Evolutionary conservation across 1,139 yeast genomes (phyloP).

Genomic region (Debaryomyces singareniensis): DNA sequence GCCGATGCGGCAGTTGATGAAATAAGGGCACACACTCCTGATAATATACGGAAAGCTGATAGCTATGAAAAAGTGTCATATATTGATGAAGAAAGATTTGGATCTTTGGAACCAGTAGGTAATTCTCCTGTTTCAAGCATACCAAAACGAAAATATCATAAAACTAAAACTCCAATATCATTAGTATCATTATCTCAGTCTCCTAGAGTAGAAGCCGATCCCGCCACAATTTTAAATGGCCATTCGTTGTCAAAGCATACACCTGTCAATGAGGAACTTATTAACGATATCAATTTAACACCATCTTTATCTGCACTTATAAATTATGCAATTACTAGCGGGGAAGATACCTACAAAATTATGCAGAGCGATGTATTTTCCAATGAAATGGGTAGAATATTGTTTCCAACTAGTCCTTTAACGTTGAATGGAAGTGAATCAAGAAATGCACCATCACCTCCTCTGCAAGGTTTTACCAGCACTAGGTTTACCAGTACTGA

Average conservation of each 20-base stretch:
- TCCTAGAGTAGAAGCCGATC: background rate
- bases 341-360: conserved; percentile 5
- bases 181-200: background rate
- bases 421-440: conserved; percentile 9
- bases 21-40: conserved; percentile 6
- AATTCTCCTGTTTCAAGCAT: background rate
- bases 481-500: background rate
- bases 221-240: background rate
- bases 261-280: background rate
- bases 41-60: too few species aligned
- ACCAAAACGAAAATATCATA: too few species aligned
- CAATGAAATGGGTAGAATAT: conserved; percentile 9
- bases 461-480: background rate
- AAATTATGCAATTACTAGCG: conserved; percentile 31
- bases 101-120: background rate
- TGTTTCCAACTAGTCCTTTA: conserved; percentile 28
- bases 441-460: background rate
- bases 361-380: conserved; percentile 1
- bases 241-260: background rate
- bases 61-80: too few species aligned
- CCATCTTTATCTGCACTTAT: conserved; percentile 43
- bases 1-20: conserved; percentile 28
- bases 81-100: background rate
- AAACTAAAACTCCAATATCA: too few species aligned
- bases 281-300: conserved; percentile 19